Conservation (phyloP, 176 grass and related monocot genomes). For the Saccharum spontaneum region DNA sequence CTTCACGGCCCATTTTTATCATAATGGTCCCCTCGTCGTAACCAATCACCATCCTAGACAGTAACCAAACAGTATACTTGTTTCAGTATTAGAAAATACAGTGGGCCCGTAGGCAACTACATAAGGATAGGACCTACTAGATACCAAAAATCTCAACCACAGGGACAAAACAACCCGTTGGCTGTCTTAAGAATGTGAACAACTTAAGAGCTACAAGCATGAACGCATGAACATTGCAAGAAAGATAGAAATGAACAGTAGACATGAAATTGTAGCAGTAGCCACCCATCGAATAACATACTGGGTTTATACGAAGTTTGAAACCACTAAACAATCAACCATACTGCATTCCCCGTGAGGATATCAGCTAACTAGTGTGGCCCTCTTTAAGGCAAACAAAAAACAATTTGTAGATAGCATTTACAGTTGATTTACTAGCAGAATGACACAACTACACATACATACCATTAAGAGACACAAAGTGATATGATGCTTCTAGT, state of each 20-base stretch:
- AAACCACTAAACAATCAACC: background rate
- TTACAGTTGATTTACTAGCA: conserved; percentile 4
- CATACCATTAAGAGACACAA: background rate
- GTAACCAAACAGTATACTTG: background rate
- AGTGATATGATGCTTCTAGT: background rate
- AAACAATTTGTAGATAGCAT: conserved; percentile 12
- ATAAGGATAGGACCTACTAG: conserved; percentile 12
- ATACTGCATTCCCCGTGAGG: background rate
- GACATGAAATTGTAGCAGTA: background rate
- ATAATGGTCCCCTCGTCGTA: conserved; percentile 97
- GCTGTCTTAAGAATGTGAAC: conserved; percentile 20
- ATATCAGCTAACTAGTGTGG: background rate
- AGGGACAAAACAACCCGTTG: background rate
- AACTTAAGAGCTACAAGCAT: conserved; percentile 17
- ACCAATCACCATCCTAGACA: conserved; percentile 90
- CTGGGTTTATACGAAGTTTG: background rate
- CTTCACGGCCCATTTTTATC: conserved; percentile 99
- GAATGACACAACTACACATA: background rate
- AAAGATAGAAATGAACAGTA: conserved; percentile 1
- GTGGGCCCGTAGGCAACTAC: background rate
- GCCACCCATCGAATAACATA: background rate
- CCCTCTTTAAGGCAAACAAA: background rate
- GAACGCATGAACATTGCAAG: background rate
- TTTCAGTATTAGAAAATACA: conserved; percentile 25
- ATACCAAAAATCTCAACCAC: background rate